phyloP scores from a whole-genome alignment of 78 protist genomes.

The Dictyostelium brefeldianum region DNA sequence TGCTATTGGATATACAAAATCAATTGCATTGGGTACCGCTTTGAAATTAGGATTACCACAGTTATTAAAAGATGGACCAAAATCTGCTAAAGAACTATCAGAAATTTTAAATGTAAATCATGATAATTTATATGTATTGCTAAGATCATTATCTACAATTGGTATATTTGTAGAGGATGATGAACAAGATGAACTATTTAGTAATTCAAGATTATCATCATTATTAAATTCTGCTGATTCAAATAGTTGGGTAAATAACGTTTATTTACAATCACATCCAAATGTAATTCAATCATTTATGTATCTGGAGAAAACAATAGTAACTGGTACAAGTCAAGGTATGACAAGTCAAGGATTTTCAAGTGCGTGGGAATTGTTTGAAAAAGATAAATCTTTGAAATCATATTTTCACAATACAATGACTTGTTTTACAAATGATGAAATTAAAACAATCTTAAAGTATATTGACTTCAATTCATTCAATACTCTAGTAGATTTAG shows the following conservation, averaged over 20 bases:
- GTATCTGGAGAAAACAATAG: slow-evolving; percentile 20
- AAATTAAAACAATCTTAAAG: not conserved
- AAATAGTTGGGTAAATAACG: not conserved
- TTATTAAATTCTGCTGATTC: not conserved
- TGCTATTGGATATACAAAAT: slow-evolving; percentile 10
- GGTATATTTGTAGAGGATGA: slow-evolving; percentile 25
- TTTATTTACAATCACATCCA: slow-evolving; percentile 20
- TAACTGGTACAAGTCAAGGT: not conserved
- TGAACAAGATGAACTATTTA: not conserved
- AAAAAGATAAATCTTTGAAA: not conserved
- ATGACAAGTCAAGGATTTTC: not conserved
- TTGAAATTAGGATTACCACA: not conserved
- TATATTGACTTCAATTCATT: slow-evolving; percentile 6
- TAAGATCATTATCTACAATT: slow-evolving; percentile 12
- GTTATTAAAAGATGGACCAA: not conserved
- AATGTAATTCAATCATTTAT: slow-evolving; percentile 13
- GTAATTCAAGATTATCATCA: not conserved
- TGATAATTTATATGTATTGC: not conserved
- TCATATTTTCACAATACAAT: slow-evolving; percentile 3
- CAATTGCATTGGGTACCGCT: slow-evolving; percentile 7
- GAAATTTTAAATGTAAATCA: not conserved
- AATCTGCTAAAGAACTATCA: slow-evolving; percentile 8
- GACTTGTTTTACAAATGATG: not conserved
- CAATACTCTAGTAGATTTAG: slow-evolving; percentile 20
- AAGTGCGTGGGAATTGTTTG: not conserved